Base-by-base conservation (phyloP, 1,139 yeast genomes). In the Candida sanyaensis region DNA sequence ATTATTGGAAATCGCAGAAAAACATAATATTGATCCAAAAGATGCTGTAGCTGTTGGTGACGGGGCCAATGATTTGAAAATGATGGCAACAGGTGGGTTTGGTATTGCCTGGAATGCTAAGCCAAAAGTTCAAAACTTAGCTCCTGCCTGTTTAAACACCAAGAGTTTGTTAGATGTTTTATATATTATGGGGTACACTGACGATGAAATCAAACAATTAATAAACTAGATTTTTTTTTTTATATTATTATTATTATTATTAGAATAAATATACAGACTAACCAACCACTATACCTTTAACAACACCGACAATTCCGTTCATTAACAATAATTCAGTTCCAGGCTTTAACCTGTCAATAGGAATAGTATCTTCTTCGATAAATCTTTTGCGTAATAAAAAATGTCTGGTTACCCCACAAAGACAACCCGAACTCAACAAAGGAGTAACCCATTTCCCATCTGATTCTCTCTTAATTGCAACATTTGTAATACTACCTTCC, bases 71-170 rank as follows among this genome's bases (percentile, higher is more conserved):
- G 99, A 95, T 67, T 74, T 95, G 63, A 81, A 81, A 39, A 96
- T 96, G 92, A 93, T 95, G 98, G 80, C 75, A 3, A 82, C 71
- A 17, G 97, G 97, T 1, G 98, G 99, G 0, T 88, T 84, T 64
- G 99, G 99, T 17, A 77, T 95, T 50, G 99, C 99, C 0, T 95
- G 97, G 95, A 88, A 91, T 63, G 99, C 99, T 13, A 95, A 95
- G 65, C 97, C 98, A 30, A 83, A 78, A 53, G 99, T 95, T 4
- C 97, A 90, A 64, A 60, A 67, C 49, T 69, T 72, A 56, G 99
- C 99, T 0, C 97, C 97, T 9, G 76, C 89, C 41, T 78, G 88
- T 54, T 75, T 95, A 57, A 93, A 93, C 64, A 77, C 92, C 0
- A 73, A 77, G 27, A 75, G 86, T 4, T 76, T 93, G 61, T 73